Conservation (phyloP, 192 early-diverging fungal genomes). For the Phycomyces blakesleeanus region DNA sequence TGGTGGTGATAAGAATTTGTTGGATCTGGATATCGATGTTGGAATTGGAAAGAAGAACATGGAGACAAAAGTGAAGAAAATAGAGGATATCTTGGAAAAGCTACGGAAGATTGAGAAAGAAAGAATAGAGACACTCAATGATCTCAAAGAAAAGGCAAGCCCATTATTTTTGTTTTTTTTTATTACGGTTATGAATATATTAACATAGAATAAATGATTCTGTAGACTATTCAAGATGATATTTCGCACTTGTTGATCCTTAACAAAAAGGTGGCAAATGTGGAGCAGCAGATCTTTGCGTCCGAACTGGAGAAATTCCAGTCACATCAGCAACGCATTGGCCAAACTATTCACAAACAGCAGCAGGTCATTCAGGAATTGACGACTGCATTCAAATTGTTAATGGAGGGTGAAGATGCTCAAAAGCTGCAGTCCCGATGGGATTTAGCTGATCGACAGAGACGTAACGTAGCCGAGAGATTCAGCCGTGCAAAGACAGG, state of each 20-base stretch:
- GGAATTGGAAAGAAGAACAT: constrained; percentile 31
- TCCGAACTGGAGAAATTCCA: constrained; percentile 90
- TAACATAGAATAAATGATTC: no score
- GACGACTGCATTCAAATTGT: constrained; percentile 65
- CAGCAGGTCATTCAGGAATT: constrained; percentile 70
- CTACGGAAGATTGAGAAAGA: constrained; percentile 70
- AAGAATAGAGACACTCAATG: constrained; percentile 60
- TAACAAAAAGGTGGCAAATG: constrained; percentile 70
- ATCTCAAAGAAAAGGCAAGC: constrained; percentile 76
- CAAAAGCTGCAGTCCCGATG: constrained; percentile 62
- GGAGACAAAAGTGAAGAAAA: constrained; percentile 51
- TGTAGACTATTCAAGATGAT: constrained; percentile 77
- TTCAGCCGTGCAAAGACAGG: constrained; percentile 64
- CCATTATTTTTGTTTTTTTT: no score
- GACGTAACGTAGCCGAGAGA: constrained; percentile 58
- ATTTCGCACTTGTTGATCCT: constrained; percentile 76
- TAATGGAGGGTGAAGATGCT: constrained; percentile 71
- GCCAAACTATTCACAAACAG: constrained; percentile 71
- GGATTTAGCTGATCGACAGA: constrained; percentile 63
- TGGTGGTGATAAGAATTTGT: constrained; percentile 34
- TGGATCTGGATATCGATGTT: constrained; percentile 52
- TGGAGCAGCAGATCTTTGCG: constrained; percentile 84
- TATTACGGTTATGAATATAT: background rate
- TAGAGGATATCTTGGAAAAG: constrained; percentile 61
- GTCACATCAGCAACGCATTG: constrained; percentile 70